These are phyloP conservation scores for Batkoa obscura DNA, from an alignment of 371 early-diverging fungal genomes.

Conservation along the genomic window DNA sequence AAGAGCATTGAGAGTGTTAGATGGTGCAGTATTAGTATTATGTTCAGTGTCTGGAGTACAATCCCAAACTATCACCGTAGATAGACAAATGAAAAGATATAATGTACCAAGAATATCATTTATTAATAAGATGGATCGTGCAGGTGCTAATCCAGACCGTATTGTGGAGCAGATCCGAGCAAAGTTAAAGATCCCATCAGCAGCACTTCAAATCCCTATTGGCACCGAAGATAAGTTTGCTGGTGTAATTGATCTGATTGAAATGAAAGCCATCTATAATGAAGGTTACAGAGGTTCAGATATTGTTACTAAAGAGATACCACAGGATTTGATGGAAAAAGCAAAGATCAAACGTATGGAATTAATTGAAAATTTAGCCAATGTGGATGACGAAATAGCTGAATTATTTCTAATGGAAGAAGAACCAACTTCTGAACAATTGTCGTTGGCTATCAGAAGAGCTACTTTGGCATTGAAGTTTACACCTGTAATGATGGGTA, in stretches of 20 bases:
- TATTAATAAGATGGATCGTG: constrained; percentile 83
- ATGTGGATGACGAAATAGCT: constrained; percentile 73
- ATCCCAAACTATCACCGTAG: constrained; percentile 94
- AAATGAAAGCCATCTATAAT: constrained; percentile 72
- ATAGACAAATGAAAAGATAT: constrained; percentile 83
- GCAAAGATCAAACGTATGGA: constrained; percentile 56
- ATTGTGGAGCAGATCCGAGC: constrained; percentile 63
- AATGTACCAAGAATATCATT: constrained; percentile 71
- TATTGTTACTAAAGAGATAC: constrained; percentile 49
- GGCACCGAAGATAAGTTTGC: constrained; percentile 70
- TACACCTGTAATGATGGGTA: constrained; percentile 73
- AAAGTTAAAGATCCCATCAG: constrained; percentile 61
- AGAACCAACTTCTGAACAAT: constrained; percentile 43
- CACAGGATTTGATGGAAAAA: constrained; percentile 48
- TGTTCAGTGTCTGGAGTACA: constrained; percentile 77
- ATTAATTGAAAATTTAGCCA: constrained; percentile 62
- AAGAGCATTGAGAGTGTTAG: constrained; percentile 73
- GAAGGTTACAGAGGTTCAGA: constrained; percentile 73
- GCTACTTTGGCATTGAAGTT: constrained; percentile 59
- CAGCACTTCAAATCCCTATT: constrained; percentile 88
- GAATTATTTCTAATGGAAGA: constrained; percentile 65
- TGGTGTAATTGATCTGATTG: constrained; percentile 84
- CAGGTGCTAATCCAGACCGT: constrained; percentile 78
- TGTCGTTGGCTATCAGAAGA: constrained; percentile 53
- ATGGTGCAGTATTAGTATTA: constrained; percentile 73